Conservation (phyloP, 1,284 basidiomycete genomes). For the Pseudozyma tsukubaensis region DNA sequence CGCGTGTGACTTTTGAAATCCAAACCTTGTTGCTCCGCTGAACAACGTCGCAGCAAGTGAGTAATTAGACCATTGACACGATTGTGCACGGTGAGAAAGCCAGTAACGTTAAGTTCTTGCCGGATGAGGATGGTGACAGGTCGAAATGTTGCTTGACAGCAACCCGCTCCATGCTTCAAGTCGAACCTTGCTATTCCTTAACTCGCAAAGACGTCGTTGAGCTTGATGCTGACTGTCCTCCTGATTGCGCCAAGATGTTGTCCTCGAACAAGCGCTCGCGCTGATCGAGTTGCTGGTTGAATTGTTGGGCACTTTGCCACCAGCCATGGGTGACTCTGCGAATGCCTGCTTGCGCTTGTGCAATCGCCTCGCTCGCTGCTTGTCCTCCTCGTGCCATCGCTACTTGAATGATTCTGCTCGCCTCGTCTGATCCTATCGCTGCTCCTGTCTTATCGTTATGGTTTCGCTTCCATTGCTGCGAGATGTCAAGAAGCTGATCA, state of each 20-base stretch:
- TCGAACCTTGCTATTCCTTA: neutral
- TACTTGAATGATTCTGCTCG: conserved; percentile 12
- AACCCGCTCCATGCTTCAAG: neutral
- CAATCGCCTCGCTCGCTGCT: conserved; percentile 13
- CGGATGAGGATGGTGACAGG: no score
- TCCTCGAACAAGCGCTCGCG: neutral
- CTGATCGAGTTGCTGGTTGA: conserved; percentile 20
- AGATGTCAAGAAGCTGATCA: conserved; percentile 13
- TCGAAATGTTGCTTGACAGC: neutral
- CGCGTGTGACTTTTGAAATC: no score
- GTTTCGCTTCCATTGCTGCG: conserved; percentile 10
- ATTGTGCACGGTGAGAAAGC: no score
- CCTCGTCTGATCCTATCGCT: conserved; percentile 11
- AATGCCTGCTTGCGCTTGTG: conserved; percentile 23
- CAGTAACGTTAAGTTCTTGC: no score
- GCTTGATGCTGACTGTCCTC: neutral
- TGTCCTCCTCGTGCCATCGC: conserved; percentile 14
- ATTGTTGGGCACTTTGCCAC: conserved; percentile 18
- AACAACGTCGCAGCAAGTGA: no score
- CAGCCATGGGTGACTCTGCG: conserved; percentile 15
- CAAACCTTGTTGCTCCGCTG: no score
- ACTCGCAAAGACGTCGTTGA: neutral
- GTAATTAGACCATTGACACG: no score
- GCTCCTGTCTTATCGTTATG: neutral
- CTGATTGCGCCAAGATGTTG: neutral